These are phyloP conservation scores for Alternaria gansuensis DNA, from an alignment of 2,329 filamentous ascomycete genomes.

Conservation along the genomic window DNA sequence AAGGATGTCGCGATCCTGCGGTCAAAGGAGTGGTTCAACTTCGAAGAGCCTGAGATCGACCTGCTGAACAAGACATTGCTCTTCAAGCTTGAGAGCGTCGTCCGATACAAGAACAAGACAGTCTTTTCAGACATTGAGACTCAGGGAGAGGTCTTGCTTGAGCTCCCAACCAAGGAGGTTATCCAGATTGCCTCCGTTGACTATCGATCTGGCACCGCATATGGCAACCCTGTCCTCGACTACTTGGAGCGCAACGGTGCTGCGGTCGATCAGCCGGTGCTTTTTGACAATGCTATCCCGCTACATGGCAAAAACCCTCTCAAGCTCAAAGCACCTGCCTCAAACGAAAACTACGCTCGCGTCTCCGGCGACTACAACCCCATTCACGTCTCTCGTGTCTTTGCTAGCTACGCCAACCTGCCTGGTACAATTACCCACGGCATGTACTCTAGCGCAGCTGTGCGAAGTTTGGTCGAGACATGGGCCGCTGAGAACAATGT, in stretches of 20 bases:
- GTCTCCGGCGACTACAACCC: constrained; percentile 99
- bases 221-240: constrained; percentile 96
- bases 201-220: constrained; percentile 88
- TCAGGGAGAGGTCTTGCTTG: constrained; percentile 87
- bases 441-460: constrained; percentile 98
- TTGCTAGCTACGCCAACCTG: constrained; percentile 93
- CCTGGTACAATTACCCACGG: constrained; percentile 98
- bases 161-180: constrained; percentile 95
- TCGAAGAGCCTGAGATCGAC: constrained; percentile 84
- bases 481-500: constrained; percentile 99
- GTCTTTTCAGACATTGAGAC: constrained; percentile 94
- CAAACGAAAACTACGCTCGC: constrained; percentile 96
- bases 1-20: constrained; percentile 94
- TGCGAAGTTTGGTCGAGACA: constrained; percentile 94
- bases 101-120: constrained; percentile 93
- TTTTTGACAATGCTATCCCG: constrained; percentile 97
- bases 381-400: constrained; percentile 96
- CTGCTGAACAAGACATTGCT: constrained; percentile 91
- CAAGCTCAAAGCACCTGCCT: constrained; percentile 87
- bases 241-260: constrained; percentile 92
- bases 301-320: constrained; percentile 91
- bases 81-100: constrained; percentile 92
- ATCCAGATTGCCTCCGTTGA: constrained; percentile 98
- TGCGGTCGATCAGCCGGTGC: constrained; percentile 92
- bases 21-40: constrained; percentile 97